These are phyloP conservation scores for Trifolium repens DNA, from an alignment of 306 rosid genomes.

Conservation along the genomic window DNA sequence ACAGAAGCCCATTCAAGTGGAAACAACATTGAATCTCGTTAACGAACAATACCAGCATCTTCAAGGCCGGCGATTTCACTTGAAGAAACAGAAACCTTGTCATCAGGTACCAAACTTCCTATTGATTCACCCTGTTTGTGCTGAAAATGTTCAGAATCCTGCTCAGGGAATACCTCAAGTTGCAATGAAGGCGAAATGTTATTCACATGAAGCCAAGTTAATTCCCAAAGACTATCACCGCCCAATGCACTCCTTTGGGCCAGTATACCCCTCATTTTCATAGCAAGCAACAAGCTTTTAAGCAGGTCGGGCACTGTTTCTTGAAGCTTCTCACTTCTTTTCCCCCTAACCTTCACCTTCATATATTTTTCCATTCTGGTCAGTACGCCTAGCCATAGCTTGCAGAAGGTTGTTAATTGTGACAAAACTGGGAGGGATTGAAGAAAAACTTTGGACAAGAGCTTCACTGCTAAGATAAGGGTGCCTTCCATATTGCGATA, in stretches of 20 bases:
- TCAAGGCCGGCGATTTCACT: slow-evolving; percentile 50
- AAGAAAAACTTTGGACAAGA: slow-evolving; percentile 84
- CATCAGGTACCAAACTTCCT: slow-evolving; percentile 53
- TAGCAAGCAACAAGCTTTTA: slow-evolving; percentile 74
- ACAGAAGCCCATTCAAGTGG: slow-evolving; percentile 41
- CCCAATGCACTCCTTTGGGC: slow-evolving; percentile 84
- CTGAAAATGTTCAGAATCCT: slow-evolving; percentile 57
- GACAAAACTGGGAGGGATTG: slow-evolving; percentile 78
- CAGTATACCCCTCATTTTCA: slow-evolving; percentile 81
- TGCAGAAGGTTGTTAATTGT: slow-evolving; percentile 83
- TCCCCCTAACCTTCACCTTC: slow-evolving; percentile 86
- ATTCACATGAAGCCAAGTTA: slow-evolving; percentile 94
- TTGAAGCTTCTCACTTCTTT: slow-evolving; percentile 87
- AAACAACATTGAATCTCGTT: slow-evolving; percentile 40
- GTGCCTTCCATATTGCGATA: slow-evolving; percentile 98
- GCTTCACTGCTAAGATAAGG: slow-evolving; percentile 81
- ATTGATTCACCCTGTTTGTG: slow-evolving; percentile 53
- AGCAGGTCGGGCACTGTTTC: slow-evolving; percentile 90
- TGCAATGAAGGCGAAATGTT: slow-evolving; percentile 83
- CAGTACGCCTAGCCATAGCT: slow-evolving; percentile 95
- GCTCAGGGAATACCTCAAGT: slow-evolving; percentile 87
- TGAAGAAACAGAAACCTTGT: slow-evolving; percentile 49
- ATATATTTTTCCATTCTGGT: slow-evolving; percentile 88
- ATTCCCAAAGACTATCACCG: slow-evolving; percentile 95
- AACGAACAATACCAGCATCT: slow-evolving; percentile 57